Evolutionary conservation across 495 filamentous ascomycete genomes (phyloP).

Genomic region (Haplographium delicatum): DNA sequence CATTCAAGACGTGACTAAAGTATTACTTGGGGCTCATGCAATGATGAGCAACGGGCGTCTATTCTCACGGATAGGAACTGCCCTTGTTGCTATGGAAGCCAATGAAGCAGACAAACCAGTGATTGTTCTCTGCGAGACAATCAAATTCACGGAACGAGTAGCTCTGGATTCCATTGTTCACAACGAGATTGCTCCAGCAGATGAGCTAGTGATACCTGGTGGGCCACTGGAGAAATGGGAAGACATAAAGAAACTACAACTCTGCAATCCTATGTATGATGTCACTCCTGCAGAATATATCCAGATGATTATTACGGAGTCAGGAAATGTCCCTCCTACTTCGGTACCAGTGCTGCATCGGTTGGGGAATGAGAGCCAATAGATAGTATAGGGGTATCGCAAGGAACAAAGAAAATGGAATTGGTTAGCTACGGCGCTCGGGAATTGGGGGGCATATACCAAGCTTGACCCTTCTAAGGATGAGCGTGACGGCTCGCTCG

Average conservation of each 20-base stretch:
- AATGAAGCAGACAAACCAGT: constrained; percentile 71
- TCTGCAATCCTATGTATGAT: constrained; percentile 87
- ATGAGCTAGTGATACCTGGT: constrained; percentile 48
- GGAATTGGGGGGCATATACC: no score
- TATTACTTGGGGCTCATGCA: constrained; percentile 82
- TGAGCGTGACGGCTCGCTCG: neutral
- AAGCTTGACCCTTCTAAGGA: no score
- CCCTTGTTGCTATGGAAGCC: constrained; percentile 82
- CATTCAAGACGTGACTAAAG: constrained; percentile 68
- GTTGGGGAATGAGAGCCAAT: constrained; percentile 36
- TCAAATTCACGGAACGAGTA: constrained; percentile 92
- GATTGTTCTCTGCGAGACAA: constrained; percentile 85
- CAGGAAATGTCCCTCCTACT: constrained; percentile 80
- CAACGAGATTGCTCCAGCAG: constrained; percentile 77
- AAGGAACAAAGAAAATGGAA: neutral
- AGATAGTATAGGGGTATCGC: neutral
- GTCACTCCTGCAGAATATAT: constrained; percentile 89
- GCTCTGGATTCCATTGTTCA: constrained; percentile 85
- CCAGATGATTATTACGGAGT: constrained; percentile 84
- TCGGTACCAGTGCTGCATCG: constrained; percentile 63
- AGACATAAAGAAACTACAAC: constrained; percentile 57
- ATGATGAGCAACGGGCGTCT: constrained; percentile 88
- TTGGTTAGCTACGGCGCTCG: neutral
- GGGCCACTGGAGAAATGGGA: constrained; percentile 49
- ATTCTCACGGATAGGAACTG: constrained; percentile 83